Percentiles rank a stretch among this genome's conserved stretches.
These are phyloP conservation scores for Fusarium kyushuense DNA, from an alignment of 2,329 filamentous ascomycete species.

Conservation along the genomic window DNA sequence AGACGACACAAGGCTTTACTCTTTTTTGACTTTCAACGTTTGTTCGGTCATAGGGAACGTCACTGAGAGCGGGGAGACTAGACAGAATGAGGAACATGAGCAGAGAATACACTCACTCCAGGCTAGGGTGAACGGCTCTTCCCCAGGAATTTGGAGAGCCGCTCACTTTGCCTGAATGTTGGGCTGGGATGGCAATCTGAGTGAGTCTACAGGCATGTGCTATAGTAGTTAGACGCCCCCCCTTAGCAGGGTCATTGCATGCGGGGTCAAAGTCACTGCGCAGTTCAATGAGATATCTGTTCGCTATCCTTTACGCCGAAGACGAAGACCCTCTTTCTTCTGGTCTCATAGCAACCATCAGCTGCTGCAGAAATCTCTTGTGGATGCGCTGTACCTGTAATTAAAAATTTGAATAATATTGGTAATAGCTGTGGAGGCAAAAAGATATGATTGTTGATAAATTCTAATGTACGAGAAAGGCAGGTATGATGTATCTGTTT, in stretches of 20 bases:
- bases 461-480: neutral
- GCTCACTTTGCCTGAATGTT: constrained; percentile 4
- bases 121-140: constrained; percentile 40
- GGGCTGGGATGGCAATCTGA: neutral
- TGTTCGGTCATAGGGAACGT: constrained; percentile 45
- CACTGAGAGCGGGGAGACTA: constrained; percentile 32
- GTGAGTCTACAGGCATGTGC: too few relatives aligned
- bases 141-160: constrained; percentile 40
- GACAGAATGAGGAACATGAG: constrained; percentile 4
- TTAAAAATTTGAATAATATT: too few relatives aligned
- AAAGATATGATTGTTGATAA: neutral
- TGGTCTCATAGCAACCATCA: constrained; percentile 28
- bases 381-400: neutral
- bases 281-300: constrained; percentile 8
- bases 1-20: constrained; percentile 6
- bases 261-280: constrained; percentile 35
- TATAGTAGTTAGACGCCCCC: neutral
- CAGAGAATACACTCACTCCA: neutral
- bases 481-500: constrained; percentile 7
- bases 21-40: constrained; percentile 9
- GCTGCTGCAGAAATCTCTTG: neutral
- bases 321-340: constrained; percentile 16
- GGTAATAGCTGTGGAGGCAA: neutral
- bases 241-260: constrained; percentile 8
- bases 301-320: constrained; percentile 47